Conservation (phyloP, 2,329 filamentous ascomycete species). For the Teratosphaeriaceae sp. region DNA sequence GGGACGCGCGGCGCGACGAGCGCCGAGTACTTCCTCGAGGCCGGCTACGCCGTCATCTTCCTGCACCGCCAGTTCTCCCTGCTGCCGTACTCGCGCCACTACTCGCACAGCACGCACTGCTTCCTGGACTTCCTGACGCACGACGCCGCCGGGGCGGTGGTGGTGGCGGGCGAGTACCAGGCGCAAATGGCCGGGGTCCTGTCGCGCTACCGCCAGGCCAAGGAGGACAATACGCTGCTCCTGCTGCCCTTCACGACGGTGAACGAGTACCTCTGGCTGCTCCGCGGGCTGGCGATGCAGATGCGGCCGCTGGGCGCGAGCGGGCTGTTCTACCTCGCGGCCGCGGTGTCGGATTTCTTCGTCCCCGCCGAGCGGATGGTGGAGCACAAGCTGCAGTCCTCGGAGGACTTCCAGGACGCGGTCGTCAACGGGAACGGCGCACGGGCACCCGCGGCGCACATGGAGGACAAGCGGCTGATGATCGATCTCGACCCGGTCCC, state of each 20-base stretch:
- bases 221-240: slow-evolving; percentile 67
- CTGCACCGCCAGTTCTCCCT: slow-evolving; percentile 90
- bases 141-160: slow-evolving; percentile 58
- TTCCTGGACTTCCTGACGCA: slow-evolving; percentile 90
- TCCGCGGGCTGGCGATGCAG: slow-evolving; percentile 72
- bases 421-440: slow-evolving; percentile 25
- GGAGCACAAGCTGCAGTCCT: slow-evolving; percentile 96
- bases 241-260: slow-evolving; percentile 89
- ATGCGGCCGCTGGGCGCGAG: slow-evolving; percentile 77
- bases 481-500: slow-evolving; percentile 93
- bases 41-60: slow-evolving; percentile 89
- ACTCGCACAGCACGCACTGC: slow-evolving; percentile 89
- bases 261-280: slow-evolving; percentile 87
- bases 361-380: slow-evolving; percentile 86
- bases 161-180: slow-evolving; percentile 70
- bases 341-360: slow-evolving; percentile 96
- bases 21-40: slow-evolving; percentile 88
- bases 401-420: slow-evolving; percentile 48
- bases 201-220: slow-evolving; percentile 72
- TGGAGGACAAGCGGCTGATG: slow-evolving; percentile 59
- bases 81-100: slow-evolving; percentile 87
- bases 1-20: slow-evolving; percentile 91
- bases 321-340: slow-evolving; percentile 86
- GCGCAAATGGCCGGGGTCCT: slow-evolving; percentile 78
- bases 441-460: slow-evolving; percentile 39